Evolutionary conservation across 2,329 filamentous ascomycete genomes (phyloP).

Genomic region (Aureobasidium leucospermi): DNA sequence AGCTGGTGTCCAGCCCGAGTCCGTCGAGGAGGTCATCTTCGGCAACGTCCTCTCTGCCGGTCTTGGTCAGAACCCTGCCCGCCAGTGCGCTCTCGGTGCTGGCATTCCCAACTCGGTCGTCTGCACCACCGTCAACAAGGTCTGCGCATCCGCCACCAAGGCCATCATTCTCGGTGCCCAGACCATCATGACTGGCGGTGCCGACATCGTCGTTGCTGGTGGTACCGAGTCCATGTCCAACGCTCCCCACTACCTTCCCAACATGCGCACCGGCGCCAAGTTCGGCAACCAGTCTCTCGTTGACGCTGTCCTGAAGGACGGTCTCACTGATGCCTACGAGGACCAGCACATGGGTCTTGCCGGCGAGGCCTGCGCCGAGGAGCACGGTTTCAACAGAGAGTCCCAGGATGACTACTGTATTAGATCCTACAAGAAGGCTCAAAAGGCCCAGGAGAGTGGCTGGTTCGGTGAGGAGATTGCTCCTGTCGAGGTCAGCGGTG

Average conservation of each 20-base stretch:
- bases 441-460: conserved; percentile 73
- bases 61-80: conserved; percentile 90
- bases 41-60: conserved; percentile 96
- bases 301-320: conserved; percentile 90
- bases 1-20: conserved; percentile 76
- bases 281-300: conserved; percentile 86
- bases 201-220: conserved; percentile 85
- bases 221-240: conserved; percentile 99
- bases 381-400: conserved; percentile 74
- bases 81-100: conserved; percentile 85
- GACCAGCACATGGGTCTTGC: conserved; percentile 95
- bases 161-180: conserved; percentile 90
- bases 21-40: conserved; percentile 95
- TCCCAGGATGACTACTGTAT: conserved; percentile 95
- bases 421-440: conserved; percentile 86
- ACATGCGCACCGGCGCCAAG: conserved; percentile 78
- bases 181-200: conserved; percentile 95
- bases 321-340: conserved; percentile 88
- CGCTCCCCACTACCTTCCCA: conserved; percentile 88
- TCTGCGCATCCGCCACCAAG: conserved; percentile 93
- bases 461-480: conserved; percentile 80
- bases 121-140: conserved; percentile 96
- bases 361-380: conserved; percentile 82
- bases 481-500: conserved; percentile 78
- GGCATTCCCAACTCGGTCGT: conserved; percentile 74